phyloP scores from a whole-genome alignment of 1,139 yeast species.

The Zhuliangozyma parablackwelliae region DNA sequence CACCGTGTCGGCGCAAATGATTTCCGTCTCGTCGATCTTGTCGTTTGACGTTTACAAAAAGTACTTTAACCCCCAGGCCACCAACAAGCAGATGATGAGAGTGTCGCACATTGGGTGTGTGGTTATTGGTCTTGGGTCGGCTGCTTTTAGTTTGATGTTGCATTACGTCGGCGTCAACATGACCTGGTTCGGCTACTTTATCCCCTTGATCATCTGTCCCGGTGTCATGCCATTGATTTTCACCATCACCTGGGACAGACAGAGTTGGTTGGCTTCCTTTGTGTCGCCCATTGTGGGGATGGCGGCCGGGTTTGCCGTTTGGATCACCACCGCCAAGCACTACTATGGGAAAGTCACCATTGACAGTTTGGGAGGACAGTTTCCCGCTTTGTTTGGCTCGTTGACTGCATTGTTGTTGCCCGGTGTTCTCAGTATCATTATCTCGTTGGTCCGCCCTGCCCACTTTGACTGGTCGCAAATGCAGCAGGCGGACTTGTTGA shows the following conservation, averaged over 20 bases:
- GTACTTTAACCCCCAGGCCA: constrained; percentile 19
- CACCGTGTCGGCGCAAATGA: constrained; percentile 24
- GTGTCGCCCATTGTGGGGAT: constrained; percentile 20
- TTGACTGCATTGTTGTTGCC: constrained; percentile 25
- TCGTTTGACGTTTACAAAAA: constrained; percentile 24
- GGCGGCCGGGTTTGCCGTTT: constrained; percentile 15
- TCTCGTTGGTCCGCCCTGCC: constrained; percentile 21
- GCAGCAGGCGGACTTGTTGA: constrained; percentile 15
- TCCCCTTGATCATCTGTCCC: constrained; percentile 27
- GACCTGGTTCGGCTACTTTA: constrained; percentile 31
- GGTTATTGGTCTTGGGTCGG: constrained; percentile 21
- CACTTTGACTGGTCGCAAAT: constrained; percentile 26
- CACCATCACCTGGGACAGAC: constrained; percentile 26
- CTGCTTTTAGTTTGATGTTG: constrained; percentile 22
- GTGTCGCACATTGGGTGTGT: constrained; percentile 21
- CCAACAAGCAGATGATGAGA: constrained; percentile 18
- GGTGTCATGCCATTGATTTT: constrained; percentile 26
- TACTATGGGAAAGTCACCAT: constrained; percentile 19
- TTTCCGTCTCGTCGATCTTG: constrained; percentile 21
- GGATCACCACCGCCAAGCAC: constrained; percentile 19
- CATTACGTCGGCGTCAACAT: constrained; percentile 22
- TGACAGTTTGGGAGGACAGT: constrained; percentile 19
- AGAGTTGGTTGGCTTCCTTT: constrained; percentile 18
- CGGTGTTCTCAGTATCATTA: constrained; percentile 17
- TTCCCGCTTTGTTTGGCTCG: constrained; percentile 25